These are phyloP conservation scores for Mycena metata DNA, from an alignment of 768 basidiomycete genomes.

Conservation along the genomic window DNA sequence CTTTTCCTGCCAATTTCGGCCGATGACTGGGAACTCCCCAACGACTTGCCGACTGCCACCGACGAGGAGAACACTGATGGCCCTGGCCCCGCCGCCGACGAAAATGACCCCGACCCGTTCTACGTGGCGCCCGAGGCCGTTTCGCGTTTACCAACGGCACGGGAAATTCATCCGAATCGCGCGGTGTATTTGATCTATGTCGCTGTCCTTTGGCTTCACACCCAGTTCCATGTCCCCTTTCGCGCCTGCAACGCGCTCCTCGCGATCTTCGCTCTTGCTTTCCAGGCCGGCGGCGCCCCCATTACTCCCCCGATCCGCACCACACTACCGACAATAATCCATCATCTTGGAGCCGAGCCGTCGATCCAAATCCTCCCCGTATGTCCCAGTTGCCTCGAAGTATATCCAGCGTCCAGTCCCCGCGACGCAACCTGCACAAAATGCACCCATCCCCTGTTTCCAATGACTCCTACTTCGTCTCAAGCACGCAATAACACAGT, in stretches of 20 bases:
- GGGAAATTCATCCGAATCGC: constrained; percentile 35
- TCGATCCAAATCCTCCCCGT: constrained; percentile 38
- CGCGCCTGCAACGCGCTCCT: constrained; percentile 44
- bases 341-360: constrained; percentile 36
- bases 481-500: neutral
- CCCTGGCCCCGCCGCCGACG: neutral
- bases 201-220: constrained; percentile 45
- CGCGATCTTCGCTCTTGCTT: constrained; percentile 32
- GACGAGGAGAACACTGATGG: neutral
- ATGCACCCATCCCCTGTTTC: neutral
- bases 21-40: neutral
- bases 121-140: neutral
- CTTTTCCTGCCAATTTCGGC: neutral
- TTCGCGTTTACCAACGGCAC: neutral
- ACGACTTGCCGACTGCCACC: too few species aligned
- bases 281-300: constrained; percentile 15
- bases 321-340: constrained; percentile 40
- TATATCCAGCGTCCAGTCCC: constrained; percentile 34
- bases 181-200: constrained; percentile 41
- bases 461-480: neutral
- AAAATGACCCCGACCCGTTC: constrained; percentile 21
- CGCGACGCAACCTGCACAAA: constrained; percentile 5
- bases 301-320: constrained; percentile 34
- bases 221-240: constrained; percentile 44
- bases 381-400: constrained; percentile 40